Conservation (phyloP, 1,284 basidiomycete species). For the Trichosporon inkin region DNA sequence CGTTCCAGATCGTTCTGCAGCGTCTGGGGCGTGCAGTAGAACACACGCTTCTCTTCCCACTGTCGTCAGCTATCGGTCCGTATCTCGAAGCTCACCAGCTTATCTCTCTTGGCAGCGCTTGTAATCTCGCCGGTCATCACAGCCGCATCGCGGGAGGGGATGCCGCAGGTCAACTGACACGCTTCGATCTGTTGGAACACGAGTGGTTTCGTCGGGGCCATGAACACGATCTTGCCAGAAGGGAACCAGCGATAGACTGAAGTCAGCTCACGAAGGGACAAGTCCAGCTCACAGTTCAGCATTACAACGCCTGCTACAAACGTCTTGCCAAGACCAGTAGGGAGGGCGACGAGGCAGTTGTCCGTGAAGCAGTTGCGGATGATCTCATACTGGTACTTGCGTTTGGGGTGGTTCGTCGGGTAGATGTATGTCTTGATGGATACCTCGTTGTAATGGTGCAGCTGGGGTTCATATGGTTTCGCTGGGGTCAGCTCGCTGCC, state of each 20-base stretch:
- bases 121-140: constrained; percentile 74
- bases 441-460: constrained; percentile 75
- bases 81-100: constrained; percentile 56
- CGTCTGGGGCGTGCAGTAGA: constrained; percentile 98
- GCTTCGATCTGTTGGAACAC: constrained; percentile 93
- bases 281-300: constrained; percentile 68
- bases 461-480: constrained; percentile 55
- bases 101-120: constrained; percentile 53
- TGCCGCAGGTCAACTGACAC: constrained; percentile 89
- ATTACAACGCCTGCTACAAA: constrained; percentile 97
- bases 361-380: constrained; percentile 80
- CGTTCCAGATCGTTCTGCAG: constrained; percentile 79
- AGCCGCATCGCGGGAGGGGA: constrained; percentile 77
- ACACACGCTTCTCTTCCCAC: constrained; percentile 69
- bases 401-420: constrained; percentile 79
- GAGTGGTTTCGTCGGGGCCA: constrained; percentile 92
- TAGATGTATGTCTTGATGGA: constrained; percentile 85
- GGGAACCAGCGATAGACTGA: constrained; percentile 90
- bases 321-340: constrained; percentile 96
- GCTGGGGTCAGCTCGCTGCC: constrained; percentile 17
- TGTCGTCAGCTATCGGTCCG: constrained; percentile 20
- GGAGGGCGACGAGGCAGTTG: constrained; percentile 90
- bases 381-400: constrained; percentile 95
- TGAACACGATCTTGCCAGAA: constrained; percentile 86
- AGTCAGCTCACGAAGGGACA: background rate